Evolutionary conservation across 2,329 filamentous ascomycete genomes (phyloP), one percentile per base, ranked within the genome.

Genomic region (Hysterium pulicare): DNA sequence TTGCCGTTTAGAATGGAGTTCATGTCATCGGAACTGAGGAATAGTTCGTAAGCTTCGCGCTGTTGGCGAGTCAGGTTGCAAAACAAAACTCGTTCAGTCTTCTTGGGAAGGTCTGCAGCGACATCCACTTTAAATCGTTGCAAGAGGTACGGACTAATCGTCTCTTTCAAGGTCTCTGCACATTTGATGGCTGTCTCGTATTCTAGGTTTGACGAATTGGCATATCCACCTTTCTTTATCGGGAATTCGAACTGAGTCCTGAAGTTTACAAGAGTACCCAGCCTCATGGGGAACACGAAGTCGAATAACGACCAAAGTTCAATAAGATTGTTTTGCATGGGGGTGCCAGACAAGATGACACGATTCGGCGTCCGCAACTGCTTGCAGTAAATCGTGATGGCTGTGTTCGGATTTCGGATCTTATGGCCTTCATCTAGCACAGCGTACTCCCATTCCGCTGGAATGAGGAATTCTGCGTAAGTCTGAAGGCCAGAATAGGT

Each of bases 301-400:
- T 98, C 94, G 60, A 98, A 97, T 0, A 98, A 72, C 0, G 91
- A 97, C 91, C 93, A 98, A 0, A 98, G 73, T 63, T 98, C 94
- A 0, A 86, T 84, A 20, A 98, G 71, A 49, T 96, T 97, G 66
- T 98, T 98, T 65, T 98, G 94, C 75, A 98, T 94, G 0, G 94
- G 94, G 0, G 93, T 98, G 4, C 93, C 93, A 0, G 94, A 97
- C 1, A 98, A 74, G 45, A 98, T 97, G 49, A 97, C 78, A 17
- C 94, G 82, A 56, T 97, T 93, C 0, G 87, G 80, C 0, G 93
- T 98, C 24, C 86, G 84, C 9, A 98, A 72, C 64, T 96, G 88
- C 63, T 98, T 98, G 75, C 90, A 95, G 51, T 90, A 87, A 40
- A 97, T 87, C 0, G 94, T 96, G 50, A 98, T 93, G 5, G 87